Conservation (phyloP, 192 early-diverging fungal genomes). For the Lunasporangiospora selenospora region DNA sequence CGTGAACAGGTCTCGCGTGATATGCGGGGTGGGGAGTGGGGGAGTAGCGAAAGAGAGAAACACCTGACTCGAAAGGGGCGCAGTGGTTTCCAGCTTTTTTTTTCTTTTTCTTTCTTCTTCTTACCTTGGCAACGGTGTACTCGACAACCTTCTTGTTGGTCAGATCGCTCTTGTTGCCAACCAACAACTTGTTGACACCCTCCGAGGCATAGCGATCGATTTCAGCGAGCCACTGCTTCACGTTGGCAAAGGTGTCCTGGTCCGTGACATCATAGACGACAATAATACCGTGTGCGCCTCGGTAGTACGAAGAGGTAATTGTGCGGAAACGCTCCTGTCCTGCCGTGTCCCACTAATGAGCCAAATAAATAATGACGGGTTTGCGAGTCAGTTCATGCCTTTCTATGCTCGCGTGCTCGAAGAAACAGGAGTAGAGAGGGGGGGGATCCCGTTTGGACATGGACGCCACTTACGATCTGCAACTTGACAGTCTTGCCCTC, state of each 20-base stretch:
- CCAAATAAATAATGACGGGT: neutral
- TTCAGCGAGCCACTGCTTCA: slow-evolving; percentile 98
- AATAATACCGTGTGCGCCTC: slow-evolving; percentile 98
- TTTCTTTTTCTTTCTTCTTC: too few species aligned
- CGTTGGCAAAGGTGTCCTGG: slow-evolving; percentile 91
- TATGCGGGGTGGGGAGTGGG: too few species aligned
- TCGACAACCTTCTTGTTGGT: slow-evolving; percentile 87
- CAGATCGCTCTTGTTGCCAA: slow-evolving; percentile 99
- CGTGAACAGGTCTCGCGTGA: too few species aligned
- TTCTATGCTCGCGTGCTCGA: too few species aligned
- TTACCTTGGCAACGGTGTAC: slow-evolving; percentile 66
- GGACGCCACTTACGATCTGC: slow-evolving; percentile 73
- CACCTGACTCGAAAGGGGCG: neutral
- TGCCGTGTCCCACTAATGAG: slow-evolving; percentile 87
- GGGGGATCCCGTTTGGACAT: too few species aligned
- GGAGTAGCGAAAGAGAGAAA: too few species aligned
- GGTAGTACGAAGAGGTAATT: slow-evolving; percentile 97
- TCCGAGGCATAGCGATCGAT: slow-evolving; percentile 97
- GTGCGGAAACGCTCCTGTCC: slow-evolving; percentile 99
- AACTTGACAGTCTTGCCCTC: slow-evolving; percentile 96
- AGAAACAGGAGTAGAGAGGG: too few species aligned
- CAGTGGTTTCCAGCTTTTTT: too few species aligned
- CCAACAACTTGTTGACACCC: slow-evolving; percentile 97
- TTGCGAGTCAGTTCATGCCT: neutral
- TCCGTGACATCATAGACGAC: slow-evolving; percentile 99